A percentile compares a stretch with the other conserved stretches of the same genome.
Evolutionary conservation across 495 filamentous ascomycete species (phyloP).

Genomic region (Tirmania nivea): DNA sequence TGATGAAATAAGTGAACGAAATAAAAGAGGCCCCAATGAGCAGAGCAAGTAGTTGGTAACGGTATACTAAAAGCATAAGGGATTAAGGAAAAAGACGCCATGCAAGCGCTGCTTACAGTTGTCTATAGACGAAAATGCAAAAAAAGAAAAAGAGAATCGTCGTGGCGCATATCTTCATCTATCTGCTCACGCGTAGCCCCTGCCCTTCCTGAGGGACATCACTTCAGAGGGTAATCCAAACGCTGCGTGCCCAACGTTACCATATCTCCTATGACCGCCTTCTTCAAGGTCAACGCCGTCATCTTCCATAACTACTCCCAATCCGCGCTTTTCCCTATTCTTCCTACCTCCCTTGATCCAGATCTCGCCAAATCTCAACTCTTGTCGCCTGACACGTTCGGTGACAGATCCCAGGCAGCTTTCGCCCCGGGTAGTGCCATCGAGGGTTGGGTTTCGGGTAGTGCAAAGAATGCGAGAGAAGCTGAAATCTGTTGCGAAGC

Average conservation of each 20-base stretch:
- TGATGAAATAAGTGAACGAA: no score
- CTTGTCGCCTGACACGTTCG: not conserved
- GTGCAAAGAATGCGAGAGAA: not conserved
- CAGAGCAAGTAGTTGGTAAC: no score
- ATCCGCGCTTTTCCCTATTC: not conserved
- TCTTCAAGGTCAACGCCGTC: not conserved
- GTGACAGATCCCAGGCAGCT: not conserved
- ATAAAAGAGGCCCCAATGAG: no score
- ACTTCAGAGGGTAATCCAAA: not conserved
- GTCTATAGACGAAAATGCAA: no score
- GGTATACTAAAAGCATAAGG: no score
- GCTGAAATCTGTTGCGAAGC: not conserved
- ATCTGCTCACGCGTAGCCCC: not conserved
- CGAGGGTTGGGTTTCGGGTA: not conserved
- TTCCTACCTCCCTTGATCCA: not conserved
- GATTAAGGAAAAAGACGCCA: no score
- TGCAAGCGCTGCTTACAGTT: no score
- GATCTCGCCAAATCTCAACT: not conserved
- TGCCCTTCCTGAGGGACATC: not conserved
- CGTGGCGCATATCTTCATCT: no score
- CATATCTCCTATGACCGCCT: not conserved
- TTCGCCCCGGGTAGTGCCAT: not conserved
- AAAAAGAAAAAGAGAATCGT: no score
- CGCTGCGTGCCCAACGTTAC: not conserved
- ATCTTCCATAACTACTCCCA: not conserved